These are phyloP conservation scores for Cornus suecica DNA, from an alignment of 148 eudicot genomes.

Conservation along the genomic window DNA sequence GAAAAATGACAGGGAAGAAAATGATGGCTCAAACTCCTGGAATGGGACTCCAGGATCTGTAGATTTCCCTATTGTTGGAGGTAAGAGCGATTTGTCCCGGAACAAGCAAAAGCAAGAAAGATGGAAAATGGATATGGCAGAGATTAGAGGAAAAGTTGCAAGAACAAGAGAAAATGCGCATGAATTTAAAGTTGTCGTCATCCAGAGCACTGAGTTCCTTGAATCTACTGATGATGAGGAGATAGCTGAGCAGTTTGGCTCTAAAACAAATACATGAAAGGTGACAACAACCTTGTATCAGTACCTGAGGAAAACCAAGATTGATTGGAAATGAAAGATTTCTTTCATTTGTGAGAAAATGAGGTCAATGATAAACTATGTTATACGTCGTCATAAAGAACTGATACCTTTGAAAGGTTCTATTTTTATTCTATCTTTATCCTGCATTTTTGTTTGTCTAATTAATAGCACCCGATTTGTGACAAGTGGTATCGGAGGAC, in stretches of 20 bases:
- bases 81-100: constrained; percentile 30
- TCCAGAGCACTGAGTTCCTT: constrained; percentile 1
- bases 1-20: constrained; percentile 17
- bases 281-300: neutral
- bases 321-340: neutral
- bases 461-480: no score
- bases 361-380: neutral
- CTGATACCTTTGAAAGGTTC: no score
- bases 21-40: neutral
- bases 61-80: constrained; percentile 39
- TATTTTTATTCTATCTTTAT: no score
- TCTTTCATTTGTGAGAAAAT: no score
- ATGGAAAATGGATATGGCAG: constrained; percentile 32
- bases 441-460: no score
- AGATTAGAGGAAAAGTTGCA: constrained; percentile 8
- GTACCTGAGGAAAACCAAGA: neutral
- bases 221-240: constrained; percentile 28
- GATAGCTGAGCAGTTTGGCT: constrained; percentile 44
- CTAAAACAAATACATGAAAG: neutral
- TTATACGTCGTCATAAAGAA: no score
- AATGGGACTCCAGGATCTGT: constrained; percentile 14
- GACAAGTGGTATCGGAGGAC: no score
- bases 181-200: constrained; percentile 11
- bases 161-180: constrained; percentile 15
- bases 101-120: constrained; percentile 21